Conservation (phyloP, 371 early-diverging fungal species). For the Saksenaea oblongispora region DNA sequence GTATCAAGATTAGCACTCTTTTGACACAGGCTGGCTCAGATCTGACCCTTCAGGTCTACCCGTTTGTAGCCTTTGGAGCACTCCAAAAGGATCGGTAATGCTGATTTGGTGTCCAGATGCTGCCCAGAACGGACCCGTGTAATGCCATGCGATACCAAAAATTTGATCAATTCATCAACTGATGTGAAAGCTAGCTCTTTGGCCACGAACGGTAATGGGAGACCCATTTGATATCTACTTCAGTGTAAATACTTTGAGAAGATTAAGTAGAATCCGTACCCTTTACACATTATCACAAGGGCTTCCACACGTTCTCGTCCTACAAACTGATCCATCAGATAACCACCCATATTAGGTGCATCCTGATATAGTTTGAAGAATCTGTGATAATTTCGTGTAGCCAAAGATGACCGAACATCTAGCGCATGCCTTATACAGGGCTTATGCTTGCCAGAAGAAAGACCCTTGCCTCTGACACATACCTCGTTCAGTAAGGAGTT, state of each 20-base stretch:
- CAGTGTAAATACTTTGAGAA: background rate
- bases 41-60: constrained; percentile 73
- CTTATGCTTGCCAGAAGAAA: background rate
- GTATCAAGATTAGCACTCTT: no score
- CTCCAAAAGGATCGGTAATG: constrained; percentile 43
- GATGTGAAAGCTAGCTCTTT: constrained; percentile 50
- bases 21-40: no score
- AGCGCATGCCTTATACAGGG: constrained; percentile 75
- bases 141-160: constrained; percentile 34
- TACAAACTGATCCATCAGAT: constrained; percentile 88
- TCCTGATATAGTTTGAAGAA: constrained; percentile 77
- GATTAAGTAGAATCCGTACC: constrained; percentile 45
- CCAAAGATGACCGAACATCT: constrained; percentile 75
- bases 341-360: constrained; percentile 85
- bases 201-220: constrained; percentile 42
- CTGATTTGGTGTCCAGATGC: constrained; percentile 53
- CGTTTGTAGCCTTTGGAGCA: constrained; percentile 55
- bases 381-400: constrained; percentile 77
- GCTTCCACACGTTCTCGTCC: constrained; percentile 83
- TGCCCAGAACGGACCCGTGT: constrained; percentile 14
- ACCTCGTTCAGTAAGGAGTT: constrained; percentile 67
- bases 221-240: constrained; percentile 50
- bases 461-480: constrained; percentile 24
- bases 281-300: constrained; percentile 63
- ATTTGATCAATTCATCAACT: constrained; percentile 31